Conservation (phyloP, 202 grass and related monocot genomes). For the Schoenoplectus triqueter region DNA sequence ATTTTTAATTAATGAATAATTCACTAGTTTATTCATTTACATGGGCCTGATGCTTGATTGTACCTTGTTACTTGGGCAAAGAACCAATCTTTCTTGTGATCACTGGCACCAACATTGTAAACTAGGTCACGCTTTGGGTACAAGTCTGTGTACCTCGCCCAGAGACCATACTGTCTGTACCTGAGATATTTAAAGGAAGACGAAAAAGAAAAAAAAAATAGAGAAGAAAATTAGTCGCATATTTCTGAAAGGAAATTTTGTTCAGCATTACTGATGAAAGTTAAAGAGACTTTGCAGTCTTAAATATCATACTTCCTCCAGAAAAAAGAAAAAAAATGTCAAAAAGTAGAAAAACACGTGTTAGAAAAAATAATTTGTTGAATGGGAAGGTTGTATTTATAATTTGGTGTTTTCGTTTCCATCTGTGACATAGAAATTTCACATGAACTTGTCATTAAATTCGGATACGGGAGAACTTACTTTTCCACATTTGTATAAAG, state of each 20-base stretch:
- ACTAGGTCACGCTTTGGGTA: slow-evolving; percentile 55
- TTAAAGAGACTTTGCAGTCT: neutral
- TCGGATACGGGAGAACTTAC: slow-evolving; percentile 29
- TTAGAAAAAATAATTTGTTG: too few relatives aligned
- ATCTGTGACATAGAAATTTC: neutral
- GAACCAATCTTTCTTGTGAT: slow-evolving; percentile 66
- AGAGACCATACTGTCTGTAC: slow-evolving; percentile 71
- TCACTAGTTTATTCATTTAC: neutral
- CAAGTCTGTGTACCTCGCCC: slow-evolving; percentile 61
- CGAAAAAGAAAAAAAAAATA: neutral
- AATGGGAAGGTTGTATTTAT: neutral
- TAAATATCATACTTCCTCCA: neutral
- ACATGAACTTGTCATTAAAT: neutral
- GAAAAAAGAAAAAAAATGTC: too few relatives aligned
- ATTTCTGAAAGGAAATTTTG: too few relatives aligned
- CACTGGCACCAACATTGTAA: slow-evolving; percentile 47
- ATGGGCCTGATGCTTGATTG: neutral
- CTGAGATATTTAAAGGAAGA: slow-evolving; percentile 21
- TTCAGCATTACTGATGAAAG: too few relatives aligned
- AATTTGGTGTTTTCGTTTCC: neutral
- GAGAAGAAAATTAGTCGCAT: neutral
- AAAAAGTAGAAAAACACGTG: neutral
- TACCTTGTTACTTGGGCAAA: slow-evolving; percentile 68
- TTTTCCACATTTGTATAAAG: slow-evolving; percentile 46
- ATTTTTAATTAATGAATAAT: too few relatives aligned